Conservation (phyloP, 805 yeast genomes). For the Yamadazyma akitaensis region DNA sequence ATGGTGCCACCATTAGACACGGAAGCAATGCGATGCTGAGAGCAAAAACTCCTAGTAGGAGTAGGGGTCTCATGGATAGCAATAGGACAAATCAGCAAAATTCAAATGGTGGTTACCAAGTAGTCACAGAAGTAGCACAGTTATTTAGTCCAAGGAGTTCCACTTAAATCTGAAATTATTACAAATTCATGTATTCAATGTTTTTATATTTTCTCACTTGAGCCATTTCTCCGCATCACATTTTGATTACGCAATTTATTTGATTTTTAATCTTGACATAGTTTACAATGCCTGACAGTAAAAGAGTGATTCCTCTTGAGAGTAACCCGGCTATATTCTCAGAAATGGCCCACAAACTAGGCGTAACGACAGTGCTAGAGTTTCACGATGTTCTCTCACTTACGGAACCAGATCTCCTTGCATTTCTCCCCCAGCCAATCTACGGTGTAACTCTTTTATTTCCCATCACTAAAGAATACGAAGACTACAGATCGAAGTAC, state of each 20-base stretch:
- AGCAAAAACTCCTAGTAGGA: not conserved
- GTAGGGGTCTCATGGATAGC: not conserved
- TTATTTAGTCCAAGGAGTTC: too few relatives aligned
- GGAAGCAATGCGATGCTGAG: not conserved
- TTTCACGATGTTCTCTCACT: conserved; percentile 84
- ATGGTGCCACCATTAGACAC: not conserved
- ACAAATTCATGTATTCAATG: too few relatives aligned
- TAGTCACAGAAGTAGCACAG: too few relatives aligned
- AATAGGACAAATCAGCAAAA: too few relatives aligned
- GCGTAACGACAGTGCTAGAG: conserved; percentile 54
- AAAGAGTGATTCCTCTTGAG: conserved; percentile 75
- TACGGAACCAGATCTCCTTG: conserved; percentile 76
- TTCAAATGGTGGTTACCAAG: too few relatives aligned
- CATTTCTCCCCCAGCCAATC: conserved; percentile 79
- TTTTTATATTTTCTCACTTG: not conserved
- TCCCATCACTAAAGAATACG: conserved; percentile 69
- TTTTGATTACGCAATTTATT: not conserved
- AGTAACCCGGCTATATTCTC: conserved; percentile 86
- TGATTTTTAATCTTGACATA: not conserved
- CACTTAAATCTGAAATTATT: too few relatives aligned
- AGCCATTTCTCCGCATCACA: not conserved
- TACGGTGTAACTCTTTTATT: conserved; percentile 74
- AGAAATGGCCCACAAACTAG: conserved; percentile 61
- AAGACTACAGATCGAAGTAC: conserved; percentile 42
- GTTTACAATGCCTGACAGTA: conserved; percentile 6